Base-by-base conservation (phyloP, 805 yeast species). In the Isabelozyma rhagii region DNA sequence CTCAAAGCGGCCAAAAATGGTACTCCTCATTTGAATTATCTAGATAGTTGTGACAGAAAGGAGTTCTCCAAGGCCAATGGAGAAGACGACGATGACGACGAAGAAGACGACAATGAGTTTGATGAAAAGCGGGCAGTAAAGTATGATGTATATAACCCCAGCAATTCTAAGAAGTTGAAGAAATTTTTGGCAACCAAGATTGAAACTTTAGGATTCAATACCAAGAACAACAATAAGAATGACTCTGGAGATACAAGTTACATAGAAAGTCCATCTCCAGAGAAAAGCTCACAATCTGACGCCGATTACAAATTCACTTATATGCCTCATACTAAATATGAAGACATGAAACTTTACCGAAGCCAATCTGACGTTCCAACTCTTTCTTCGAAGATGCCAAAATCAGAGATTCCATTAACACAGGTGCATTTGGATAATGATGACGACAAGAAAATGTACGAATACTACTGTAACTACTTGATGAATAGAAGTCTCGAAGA, bases 151-250 rank as follows among this genome's bases (percentile, higher is more conserved):
- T 21, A 21, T 15, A 46, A 51, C 14, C 46, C 53, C 15, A 47
- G 59, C 11, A 54, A 60, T 25, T 55, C 63, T 6, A 58, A 54
- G 18, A 60, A 57, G 44, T 49, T 64, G 15, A 61, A 61, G 46
- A 55, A 49, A 13, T 64, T 59, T 31, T 50, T 64, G 17, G 57
- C 67, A 3, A 55, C 50, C 18, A 62, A 62, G 39, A 63, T 63
- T 8, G 67, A 57, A 45, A 60, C 54, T 44, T 46, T 64, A 7
- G 66, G 62, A 9, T 60, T 58, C 38, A 41, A 48, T 8, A 41
- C 45, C 14, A 45, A 41, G 25, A n/a, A 42, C 36, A 31, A 31
- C 8, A 28, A 41, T 9, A 28, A 45, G 9, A 28, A 25, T 15
- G 39, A 36, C 14, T 18, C 21, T 29, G 36, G 36, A 5, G 36